Base-by-base conservation (phyloP, 129 eudicot species). In the Helichrysum umbraculigerum region DNA sequence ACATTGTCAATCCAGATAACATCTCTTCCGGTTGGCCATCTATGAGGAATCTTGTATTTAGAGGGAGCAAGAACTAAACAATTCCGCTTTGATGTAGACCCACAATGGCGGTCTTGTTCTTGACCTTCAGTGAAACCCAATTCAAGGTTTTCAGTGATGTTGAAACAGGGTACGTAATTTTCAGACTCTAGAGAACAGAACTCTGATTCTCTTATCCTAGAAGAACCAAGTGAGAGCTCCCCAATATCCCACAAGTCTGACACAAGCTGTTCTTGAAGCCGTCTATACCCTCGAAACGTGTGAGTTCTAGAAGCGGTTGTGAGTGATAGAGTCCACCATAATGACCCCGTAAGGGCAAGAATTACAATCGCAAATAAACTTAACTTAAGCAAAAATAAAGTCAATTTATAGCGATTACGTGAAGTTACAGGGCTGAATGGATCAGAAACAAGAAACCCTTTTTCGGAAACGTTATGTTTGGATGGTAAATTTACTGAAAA, bases 21-120 rank as follows among this genome's bases (percentile, higher is more conserved):
- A 82, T 95, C 97, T 88, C 80, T 89, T 74, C 99, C 99, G 8
- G 96, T 86, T 81, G 99, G 99, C 99, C 99, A 95, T 73, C 99
- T 83, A 29, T 91, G 95, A 61, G 99, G 99, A 85, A 89, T 89
- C 76, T 81, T 95, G 84, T 91, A 95, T 71, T 77, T 85, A 30
- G 71, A 60, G 19, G 99, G 97, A 10, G 97, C 83, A 32, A 79
- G 88, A 74, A 91, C 94, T 82, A 95, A 86, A 85, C 99, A 95
- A 79, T 80, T 82, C 59, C 83, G 89, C 50, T 77, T 82, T 6
- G 86, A 80, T 0, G 78, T 77, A 8, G 63, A 73, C 75, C 84
- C 84, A 58, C 99, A 95, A 68, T 83, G 91, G 51, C 99, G 99
- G 60, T 87, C 90, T 66, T 76, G 72, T 77, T 91, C 97, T 71